phyloP scores from a whole-genome alignment of 2,329 filamentous ascomycete genomes.

The Microdochium trichocladiopsis region DNA sequence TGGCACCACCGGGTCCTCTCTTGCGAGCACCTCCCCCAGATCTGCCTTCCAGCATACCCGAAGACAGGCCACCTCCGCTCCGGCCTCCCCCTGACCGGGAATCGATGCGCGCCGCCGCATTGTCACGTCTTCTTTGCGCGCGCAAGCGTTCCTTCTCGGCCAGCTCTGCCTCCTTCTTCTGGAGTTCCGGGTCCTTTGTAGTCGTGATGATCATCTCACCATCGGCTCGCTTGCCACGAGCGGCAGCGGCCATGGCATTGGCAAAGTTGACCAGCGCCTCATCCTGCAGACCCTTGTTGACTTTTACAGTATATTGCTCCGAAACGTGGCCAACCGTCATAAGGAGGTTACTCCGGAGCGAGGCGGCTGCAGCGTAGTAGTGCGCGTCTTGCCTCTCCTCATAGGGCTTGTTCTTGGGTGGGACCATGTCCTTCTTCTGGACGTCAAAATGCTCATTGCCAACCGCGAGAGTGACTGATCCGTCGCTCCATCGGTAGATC shows the following conservation, averaged over 20 bases:
- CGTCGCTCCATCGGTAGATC: constrained; percentile 72
- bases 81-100: constrained; percentile 44
- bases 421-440: constrained; percentile 62
- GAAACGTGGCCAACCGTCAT: constrained; percentile 71
- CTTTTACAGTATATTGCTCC: constrained; percentile 62
- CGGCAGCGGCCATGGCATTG: constrained; percentile 57
- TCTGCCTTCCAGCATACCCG: constrained; percentile 62
- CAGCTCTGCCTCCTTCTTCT: constrained; percentile 65
- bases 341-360: constrained; percentile 59
- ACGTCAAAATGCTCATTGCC: constrained; percentile 73
- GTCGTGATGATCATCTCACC: constrained; percentile 60
- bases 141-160: constrained; percentile 69
- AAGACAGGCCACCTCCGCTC: constrained; percentile 52
- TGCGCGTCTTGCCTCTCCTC: constrained; percentile 64
- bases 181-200: constrained; percentile 67
- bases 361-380: constrained; percentile 68
- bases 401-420: constrained; percentile 51
- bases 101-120: constrained; percentile 56
- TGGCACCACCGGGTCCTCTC: constrained; percentile 41
- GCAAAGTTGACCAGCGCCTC: constrained; percentile 64
- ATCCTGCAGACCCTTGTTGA: constrained; percentile 62
- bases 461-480: constrained; percentile 67
- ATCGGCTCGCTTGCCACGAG: constrained; percentile 43
- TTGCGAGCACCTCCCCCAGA: constrained; percentile 42
- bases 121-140: constrained; percentile 59